Evolutionary conservation across 768 basidiomycete genomes (phyloP), one percentile per base, ranked within the genome.

Genomic region (Termitomyces sp.): DNA sequence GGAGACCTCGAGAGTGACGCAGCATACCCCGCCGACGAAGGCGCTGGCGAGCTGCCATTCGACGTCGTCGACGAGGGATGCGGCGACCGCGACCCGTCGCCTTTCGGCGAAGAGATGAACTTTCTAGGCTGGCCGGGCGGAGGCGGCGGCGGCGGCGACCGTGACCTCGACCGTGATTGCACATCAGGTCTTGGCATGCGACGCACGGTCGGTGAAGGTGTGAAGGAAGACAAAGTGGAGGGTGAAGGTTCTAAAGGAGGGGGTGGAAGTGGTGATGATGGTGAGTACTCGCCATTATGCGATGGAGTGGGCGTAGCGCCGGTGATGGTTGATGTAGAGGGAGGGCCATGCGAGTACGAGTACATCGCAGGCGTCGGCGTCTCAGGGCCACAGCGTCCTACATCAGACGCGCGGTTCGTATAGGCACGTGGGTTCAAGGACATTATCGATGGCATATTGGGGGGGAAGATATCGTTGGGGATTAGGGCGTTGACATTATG

Each of bases 21-120:
- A 32, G 80, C 77, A 60, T 81, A 86, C 53, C 85, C 86, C 9
- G 77, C 75, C 36, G 85, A 87, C 28, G 87, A 86, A 35, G 83
- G 80, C 7, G 83, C 77, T 18, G 89, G 85, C 4, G 85, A 85
- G 57, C 78, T 83, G 38, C 80, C 82, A 16, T 76, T 76, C 5
- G 81, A 84, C 13, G 79, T 73, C 13, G 69, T 63, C 2, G 70
- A 73, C 22, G 62, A 60, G 7, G 36, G 44, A 48, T 60, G 42
- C 22, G 59, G 59, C 50, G 59, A 67, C 55, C 58, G 67, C 49
- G 68, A 64, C 45, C 65, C 70, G 55, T 66, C 67, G 57, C 67
- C 60, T 55, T 51, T 45, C 22, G 57, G 45, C 13, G 64, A 58
- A 5, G 38, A 40, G 24, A 62, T 56, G 18, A 57, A 61, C 24